Conservation (phyloP, 495 filamentous ascomycete genomes). For the Cercophora samala region DNA sequence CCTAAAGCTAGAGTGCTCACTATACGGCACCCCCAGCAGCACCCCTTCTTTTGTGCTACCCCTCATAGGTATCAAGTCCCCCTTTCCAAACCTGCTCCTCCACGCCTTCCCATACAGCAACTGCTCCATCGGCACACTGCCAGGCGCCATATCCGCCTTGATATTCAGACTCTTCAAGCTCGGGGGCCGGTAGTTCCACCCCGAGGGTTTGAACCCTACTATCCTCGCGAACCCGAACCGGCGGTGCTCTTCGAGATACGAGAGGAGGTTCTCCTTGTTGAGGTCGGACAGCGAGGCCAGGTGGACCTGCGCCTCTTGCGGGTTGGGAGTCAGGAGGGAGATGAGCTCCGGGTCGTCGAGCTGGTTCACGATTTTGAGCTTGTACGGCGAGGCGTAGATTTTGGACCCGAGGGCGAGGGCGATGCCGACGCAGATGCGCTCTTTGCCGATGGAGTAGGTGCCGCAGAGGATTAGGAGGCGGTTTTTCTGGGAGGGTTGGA, state of each 20-base stretch:
- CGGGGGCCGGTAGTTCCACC: conserved; percentile 82
- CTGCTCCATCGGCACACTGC: conserved; percentile 40
- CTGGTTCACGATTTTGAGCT: conserved; percentile 76
- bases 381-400: conserved; percentile 81
- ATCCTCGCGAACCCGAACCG: conserved; percentile 71
- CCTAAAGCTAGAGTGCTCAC: conserved; percentile 89
- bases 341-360: conserved; percentile 83
- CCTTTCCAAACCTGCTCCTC: conserved; percentile 61
- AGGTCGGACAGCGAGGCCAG: conserved; percentile 96
- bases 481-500: conserved; percentile 14
- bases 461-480: conserved; percentile 89
- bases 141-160: conserved; percentile 35
- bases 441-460: conserved; percentile 97
- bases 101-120: conserved; percentile 73
- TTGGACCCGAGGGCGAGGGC: conserved; percentile 82
- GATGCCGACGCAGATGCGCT: conserved; percentile 90
- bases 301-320: conserved; percentile 86
- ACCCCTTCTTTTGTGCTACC: conserved; percentile 72
- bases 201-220: conserved; percentile 87
- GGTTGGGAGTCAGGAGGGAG: conserved; percentile 71
- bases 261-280: conserved; percentile 76
- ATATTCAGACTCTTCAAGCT: conserved; percentile 14
- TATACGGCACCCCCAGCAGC: conserved; percentile 91
- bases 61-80: conserved; percentile 70
- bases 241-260: conserved; percentile 76